These are phyloP conservation scores for Catunica adiposa DNA, from an alignment of 2,329 filamentous ascomycete species.

Conservation along the genomic window DNA sequence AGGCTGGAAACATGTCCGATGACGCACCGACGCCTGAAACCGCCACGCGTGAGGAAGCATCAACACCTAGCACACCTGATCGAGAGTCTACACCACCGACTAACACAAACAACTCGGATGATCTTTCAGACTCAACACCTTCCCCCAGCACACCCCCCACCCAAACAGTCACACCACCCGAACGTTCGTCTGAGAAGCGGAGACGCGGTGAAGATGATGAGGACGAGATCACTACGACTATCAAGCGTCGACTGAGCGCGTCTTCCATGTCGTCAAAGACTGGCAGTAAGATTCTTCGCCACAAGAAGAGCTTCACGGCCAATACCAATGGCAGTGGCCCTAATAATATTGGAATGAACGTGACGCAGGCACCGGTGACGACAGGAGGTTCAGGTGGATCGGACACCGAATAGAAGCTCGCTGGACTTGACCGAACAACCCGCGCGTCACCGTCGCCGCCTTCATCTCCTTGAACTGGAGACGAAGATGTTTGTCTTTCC, in stretches of 20 bases:
- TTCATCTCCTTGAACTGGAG: too few species aligned
- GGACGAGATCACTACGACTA: slow-evolving; percentile 56
- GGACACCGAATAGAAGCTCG: slow-evolving; percentile 22
- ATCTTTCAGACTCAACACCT: slow-evolving; percentile 16
- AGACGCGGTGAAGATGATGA: slow-evolving; percentile 79
- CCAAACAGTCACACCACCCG: slow-evolving; percentile 41
- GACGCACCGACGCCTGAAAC: background rate
- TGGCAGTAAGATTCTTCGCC: slow-evolving; percentile 19
- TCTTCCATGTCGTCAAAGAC: slow-evolving; percentile 28
- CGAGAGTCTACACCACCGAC: slow-evolving; percentile 5
- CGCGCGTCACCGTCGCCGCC: too few species aligned
- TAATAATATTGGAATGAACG: slow-evolving; percentile 42
- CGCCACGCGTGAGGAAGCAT: background rate
- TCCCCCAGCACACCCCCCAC: slow-evolving; percentile 20
- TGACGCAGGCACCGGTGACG: slow-evolving; percentile 31
- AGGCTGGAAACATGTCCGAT: background rate
- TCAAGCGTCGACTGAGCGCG: slow-evolving; percentile 48
- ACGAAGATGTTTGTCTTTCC: too few species aligned
- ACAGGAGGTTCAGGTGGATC: slow-evolving; percentile 24
- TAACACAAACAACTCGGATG: background rate
- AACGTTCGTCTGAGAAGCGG: slow-evolving; percentile 75
- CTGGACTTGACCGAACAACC: background rate
- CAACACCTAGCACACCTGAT: background rate
- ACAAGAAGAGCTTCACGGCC: slow-evolving; percentile 30
- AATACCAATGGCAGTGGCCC: slow-evolving; percentile 24